Conservation (phyloP, 805 yeast genomes). For the Saccharomycopsis lassenensis region DNA sequence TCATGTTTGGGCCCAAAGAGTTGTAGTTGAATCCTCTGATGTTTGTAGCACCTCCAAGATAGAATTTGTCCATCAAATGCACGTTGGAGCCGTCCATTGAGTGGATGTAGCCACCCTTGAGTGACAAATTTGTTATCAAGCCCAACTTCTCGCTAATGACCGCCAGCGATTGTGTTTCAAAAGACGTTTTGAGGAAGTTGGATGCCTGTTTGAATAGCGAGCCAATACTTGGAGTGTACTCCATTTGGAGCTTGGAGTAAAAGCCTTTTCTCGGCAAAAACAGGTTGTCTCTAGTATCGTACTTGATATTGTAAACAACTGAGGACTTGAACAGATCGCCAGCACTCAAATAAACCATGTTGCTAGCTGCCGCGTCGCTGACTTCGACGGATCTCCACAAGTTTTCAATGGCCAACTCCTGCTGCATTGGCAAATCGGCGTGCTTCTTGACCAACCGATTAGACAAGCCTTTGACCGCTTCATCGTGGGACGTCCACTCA, state of each 20-base stretch:
- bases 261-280: conserved; percentile 37
- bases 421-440: conserved; percentile 13
- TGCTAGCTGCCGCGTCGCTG: conserved; percentile 36
- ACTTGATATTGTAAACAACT: conserved; percentile 30
- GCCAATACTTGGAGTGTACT: conserved; percentile 30
- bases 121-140: conserved; percentile 40
- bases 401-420: conserved; percentile 40
- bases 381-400: conserved; percentile 41
- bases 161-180: conserved; percentile 4
- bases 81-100: conserved; percentile 23
- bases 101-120: conserved; percentile 46
- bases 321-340: conserved; percentile 54
- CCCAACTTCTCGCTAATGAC: conserved; percentile 22
- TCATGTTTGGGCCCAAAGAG: conserved; percentile 51
- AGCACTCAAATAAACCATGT: conserved; percentile 44
- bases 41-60: conserved; percentile 68
- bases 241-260: conserved; percentile 30
- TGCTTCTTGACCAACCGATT: conserved; percentile 23
- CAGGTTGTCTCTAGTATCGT: conserved; percentile 32
- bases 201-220: conserved; percentile 19
- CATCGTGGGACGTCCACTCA: conserved; percentile 45
- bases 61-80: conserved; percentile 61
- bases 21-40: conserved; percentile 60
- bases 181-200: conserved; percentile 20
- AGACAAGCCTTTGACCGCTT: conserved; percentile 34